These are phyloP conservation scores for Curvularia verruculosa DNA, from an alignment of 2,329 filamentous ascomycete species.

Conservation along the genomic window DNA sequence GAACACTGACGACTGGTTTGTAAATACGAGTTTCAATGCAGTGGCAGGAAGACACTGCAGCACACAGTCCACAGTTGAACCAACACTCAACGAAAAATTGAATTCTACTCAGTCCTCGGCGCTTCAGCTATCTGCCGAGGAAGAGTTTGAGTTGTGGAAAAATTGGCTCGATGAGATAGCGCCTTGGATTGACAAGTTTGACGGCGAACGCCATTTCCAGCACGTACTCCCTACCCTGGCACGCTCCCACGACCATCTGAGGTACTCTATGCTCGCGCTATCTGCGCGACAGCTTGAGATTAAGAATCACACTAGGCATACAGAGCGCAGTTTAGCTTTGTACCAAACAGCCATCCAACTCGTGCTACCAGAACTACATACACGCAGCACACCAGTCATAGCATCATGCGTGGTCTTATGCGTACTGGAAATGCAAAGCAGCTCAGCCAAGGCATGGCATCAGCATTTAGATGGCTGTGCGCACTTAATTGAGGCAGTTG, in stretches of 20 bases:
- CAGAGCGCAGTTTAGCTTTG: constrained; percentile 59
- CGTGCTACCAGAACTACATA: constrained; percentile 52
- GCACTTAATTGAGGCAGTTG: constrained; percentile 58
- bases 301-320: constrained; percentile 53
- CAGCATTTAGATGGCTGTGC: constrained; percentile 64
- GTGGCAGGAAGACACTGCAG: neutral
- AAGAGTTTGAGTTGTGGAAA: constrained; percentile 25
- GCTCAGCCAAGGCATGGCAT: constrained; percentile 59
- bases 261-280: constrained; percentile 61
- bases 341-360: constrained; percentile 62
- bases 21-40: neutral
- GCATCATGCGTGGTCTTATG: constrained; percentile 57
- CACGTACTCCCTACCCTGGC: constrained; percentile 59
- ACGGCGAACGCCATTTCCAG: constrained; percentile 60
- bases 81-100: neutral
- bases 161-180: constrained; percentile 61
- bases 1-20: neutral
- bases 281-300: constrained; percentile 63
- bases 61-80: neutral
- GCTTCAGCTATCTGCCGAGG: constrained; percentile 13
- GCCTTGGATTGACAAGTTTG: constrained; percentile 64
- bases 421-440: constrained; percentile 58
- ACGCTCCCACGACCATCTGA: constrained; percentile 56
- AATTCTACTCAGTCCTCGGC: neutral
- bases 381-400: constrained; percentile 54